These are phyloP conservation scores for Rhodotorula sp. DNA, from an alignment of 1,284 basidiomycete species.

Conservation along the genomic window DNA sequence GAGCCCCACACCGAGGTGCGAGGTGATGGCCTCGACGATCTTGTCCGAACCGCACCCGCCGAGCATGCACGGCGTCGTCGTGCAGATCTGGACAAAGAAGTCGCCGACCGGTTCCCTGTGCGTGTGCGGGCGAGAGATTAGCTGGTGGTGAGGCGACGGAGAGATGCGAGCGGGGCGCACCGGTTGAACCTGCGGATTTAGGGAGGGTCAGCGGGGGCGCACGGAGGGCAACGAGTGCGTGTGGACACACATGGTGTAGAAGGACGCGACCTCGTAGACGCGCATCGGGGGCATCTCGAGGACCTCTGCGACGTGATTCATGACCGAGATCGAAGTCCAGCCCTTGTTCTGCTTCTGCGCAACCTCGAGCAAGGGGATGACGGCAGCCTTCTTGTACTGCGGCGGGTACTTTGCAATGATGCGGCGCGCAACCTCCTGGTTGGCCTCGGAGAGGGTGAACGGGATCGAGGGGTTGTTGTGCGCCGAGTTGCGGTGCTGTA, in stretches of 20 bases:
- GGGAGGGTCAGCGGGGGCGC: neutral
- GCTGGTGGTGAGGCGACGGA: neutral
- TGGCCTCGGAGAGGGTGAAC: conserved; percentile 81
- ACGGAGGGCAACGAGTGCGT: neutral
- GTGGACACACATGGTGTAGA: conserved; percentile 94
- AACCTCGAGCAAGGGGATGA: conserved; percentile 94
- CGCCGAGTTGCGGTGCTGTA: conserved; percentile 42
- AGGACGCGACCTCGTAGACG: conserved; percentile 98
- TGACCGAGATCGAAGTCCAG: conserved; percentile 98
- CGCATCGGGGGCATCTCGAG: conserved; percentile 97
- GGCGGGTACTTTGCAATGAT: conserved; percentile 91
- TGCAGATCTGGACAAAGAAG: conserved; percentile 97
- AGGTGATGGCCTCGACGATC: conserved; percentile 81
- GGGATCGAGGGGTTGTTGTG: conserved; percentile 62
- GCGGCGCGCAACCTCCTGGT: conserved; percentile 79
- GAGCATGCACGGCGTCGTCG: conserved; percentile 97
- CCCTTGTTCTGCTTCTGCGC: conserved; percentile 97
- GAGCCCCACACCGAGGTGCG: conserved; percentile 78
- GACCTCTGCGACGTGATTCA: conserved; percentile 90
- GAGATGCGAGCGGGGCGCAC: neutral
- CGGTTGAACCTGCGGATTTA: conserved; percentile 15
- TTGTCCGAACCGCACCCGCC: conserved; percentile 79
- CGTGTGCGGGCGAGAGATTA: neutral
- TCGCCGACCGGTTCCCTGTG: conserved; percentile 87
- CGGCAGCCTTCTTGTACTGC: conserved; percentile 67